Evolutionary conservation across 1,284 basidiomycete genomes (phyloP), one percentile per base, ranked within the genome.

Genomic region (Cystobasidiaceae sp.): DNA sequence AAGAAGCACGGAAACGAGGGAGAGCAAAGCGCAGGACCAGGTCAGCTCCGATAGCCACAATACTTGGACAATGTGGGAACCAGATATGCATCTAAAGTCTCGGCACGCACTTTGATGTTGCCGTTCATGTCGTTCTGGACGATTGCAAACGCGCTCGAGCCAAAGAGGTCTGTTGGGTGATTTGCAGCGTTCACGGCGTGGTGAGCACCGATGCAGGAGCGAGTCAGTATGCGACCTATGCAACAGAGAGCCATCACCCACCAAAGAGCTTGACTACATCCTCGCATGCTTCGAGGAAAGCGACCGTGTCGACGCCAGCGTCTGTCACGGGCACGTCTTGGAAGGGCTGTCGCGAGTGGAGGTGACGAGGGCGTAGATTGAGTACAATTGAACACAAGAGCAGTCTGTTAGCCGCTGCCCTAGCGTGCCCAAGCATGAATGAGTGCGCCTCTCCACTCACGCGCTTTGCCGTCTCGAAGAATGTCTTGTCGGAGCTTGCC

Each of bases 241-340:
- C n/a, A n/a, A n/a, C 13, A 15, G 39, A 28, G 52, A 17, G 19
- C 54, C 13, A 19, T 2, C 43, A 78, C 85, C 68, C 72, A 94
- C 93, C 89, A 76, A 98, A 97, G 72, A 99, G 81, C 71, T 87
- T 86, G 70, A 94, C 88, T 52, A 99, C 82, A 46, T 91, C 93
- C 71, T 90, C 84, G 2, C 89, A 83, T 8, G 96, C 96, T 74
- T 96, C 86, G 69, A 94, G 82, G 81, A 98, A 99, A 46, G 83
- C 81, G 45, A 84, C 77, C 3, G 96, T 97, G 76, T 97, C 86
- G 76, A 98, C 85, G 70, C 94, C 93, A 70, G 82, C 82, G 71
- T 90, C 87, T 68, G 88, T 90, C 74, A 91, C 82, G 34, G 88
- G 84, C 32, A 98, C 94, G 78, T 96, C 89, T 72, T 85, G 85